Conservation (phyloP, 176 grass and related monocot genomes). For the Dactylis glomerata region DNA sequence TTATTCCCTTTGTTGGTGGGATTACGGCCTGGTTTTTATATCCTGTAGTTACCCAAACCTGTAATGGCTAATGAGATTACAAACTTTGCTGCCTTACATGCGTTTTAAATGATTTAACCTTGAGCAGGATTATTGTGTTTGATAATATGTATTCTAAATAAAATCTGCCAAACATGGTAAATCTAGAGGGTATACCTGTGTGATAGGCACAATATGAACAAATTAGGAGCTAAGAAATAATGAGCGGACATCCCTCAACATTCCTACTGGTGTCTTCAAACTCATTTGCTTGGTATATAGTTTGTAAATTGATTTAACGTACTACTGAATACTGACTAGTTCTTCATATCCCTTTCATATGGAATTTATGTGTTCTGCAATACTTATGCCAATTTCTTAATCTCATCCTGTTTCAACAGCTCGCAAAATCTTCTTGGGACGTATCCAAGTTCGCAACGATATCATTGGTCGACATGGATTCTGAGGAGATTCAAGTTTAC, state of each 20-base stretch:
- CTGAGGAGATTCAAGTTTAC: slow-evolving; percentile 81
- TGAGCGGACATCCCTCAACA: background rate
- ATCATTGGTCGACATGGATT: slow-evolving; percentile 69
- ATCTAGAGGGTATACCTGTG: background rate
- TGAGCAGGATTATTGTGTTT: background rate
- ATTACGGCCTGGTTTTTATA: background rate
- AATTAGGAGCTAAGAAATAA: background rate
- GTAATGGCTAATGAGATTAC: background rate
- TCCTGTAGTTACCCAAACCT: background rate
- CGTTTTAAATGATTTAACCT: background rate
- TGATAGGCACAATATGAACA: background rate
- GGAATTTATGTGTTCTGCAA: background rate
- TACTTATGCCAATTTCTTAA: background rate
- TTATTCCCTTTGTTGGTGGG: background rate
- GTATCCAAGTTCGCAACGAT: slow-evolving; percentile 63
- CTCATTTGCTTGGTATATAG: background rate
- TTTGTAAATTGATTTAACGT: background rate
- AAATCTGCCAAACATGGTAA: background rate
- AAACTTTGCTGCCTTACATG: background rate
- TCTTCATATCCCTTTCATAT: background rate
- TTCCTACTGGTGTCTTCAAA: background rate
- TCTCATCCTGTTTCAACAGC: slow-evolving; percentile 27
- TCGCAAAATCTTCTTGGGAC: slow-evolving; percentile 55
- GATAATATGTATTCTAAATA: background rate
- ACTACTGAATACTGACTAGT: background rate